Conservation (phyloP, 2,329 filamentous ascomycete genomes). For the Fusarium oligoseptatum region DNA sequence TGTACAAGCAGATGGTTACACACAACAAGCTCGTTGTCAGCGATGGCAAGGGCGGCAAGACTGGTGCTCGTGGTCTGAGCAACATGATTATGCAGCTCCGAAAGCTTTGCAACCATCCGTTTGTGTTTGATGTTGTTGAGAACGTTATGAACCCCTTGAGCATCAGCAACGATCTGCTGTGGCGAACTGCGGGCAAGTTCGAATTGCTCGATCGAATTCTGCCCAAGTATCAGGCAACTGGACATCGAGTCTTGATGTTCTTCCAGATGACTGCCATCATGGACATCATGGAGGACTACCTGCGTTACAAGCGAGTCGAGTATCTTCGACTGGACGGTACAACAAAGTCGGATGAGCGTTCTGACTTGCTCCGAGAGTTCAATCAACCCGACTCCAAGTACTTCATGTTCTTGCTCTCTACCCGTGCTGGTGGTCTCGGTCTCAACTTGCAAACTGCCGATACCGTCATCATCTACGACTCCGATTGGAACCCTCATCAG, state of each 20-base stretch:
- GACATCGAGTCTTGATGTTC: slow-evolving; percentile 98
- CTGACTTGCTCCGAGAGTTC: slow-evolving; percentile 88
- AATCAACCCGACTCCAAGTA: slow-evolving; percentile 92
- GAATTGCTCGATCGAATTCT: slow-evolving; percentile 92
- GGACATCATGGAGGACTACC: slow-evolving; percentile 99
- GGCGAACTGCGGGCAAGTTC: slow-evolving; percentile 97
- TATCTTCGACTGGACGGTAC: slow-evolving; percentile 96
- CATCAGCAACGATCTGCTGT: slow-evolving; percentile 91
- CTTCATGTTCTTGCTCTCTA: slow-evolving; percentile 98
- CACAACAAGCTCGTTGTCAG: slow-evolving; percentile 95
- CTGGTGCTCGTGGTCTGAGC: slow-evolving; percentile 91
- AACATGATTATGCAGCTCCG: slow-evolving; percentile 99
- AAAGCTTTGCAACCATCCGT: slow-evolving; percentile 98
- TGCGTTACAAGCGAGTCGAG: slow-evolving; percentile 84
- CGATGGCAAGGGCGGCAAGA: slow-evolving; percentile 96
- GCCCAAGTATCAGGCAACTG: slow-evolving; percentile 91
- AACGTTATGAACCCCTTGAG: slow-evolving; percentile 95
- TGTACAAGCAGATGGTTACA: slow-evolving; percentile 97
- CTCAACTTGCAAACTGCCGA: slow-evolving; percentile 97
- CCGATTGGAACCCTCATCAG: slow-evolving; percentile 99
- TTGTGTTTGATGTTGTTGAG: slow-evolving; percentile 98
- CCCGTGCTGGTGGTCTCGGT: slow-evolving; percentile 96
- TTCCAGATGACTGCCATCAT: slow-evolving; percentile 99
- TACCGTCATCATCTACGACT: slow-evolving; percentile 99
- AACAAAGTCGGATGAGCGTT: slow-evolving; percentile 97